Evolutionary conservation across 164 flowering plant genomes (phyloP).

Genomic region (Magnolia kwangsiensis): DNA sequence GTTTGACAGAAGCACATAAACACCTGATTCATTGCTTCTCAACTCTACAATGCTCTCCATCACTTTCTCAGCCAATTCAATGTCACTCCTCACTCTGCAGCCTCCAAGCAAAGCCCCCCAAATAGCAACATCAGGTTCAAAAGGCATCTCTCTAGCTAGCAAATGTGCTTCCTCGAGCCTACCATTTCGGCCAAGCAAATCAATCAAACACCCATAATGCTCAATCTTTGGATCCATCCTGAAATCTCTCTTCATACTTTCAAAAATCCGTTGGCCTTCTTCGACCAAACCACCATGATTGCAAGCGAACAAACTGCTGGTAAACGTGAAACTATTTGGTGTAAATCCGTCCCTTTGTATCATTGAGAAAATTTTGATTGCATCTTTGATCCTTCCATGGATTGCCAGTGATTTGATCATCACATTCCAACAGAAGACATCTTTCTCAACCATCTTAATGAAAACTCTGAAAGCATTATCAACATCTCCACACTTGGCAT

Average conservation of each 20-base stretch:
- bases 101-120: slow-evolving; percentile 48
- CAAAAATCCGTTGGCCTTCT: slow-evolving; percentile 30
- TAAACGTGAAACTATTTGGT: slow-evolving; percentile 38
- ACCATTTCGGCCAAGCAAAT: slow-evolving; percentile 39
- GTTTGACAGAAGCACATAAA: slow-evolving; percentile 38
- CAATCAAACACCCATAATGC: slow-evolving; percentile 43
- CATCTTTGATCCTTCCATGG: slow-evolving; percentile 36
- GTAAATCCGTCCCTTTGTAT: slow-evolving; percentile 27
- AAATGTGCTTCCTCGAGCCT: slow-evolving; percentile 36
- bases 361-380: slow-evolving; percentile 29
- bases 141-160: slow-evolving; percentile 34
- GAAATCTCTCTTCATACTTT: slow-evolving; percentile 29
- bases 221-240: slow-evolving; percentile 30
- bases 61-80: slow-evolving; percentile 33
- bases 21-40: slow-evolving; percentile 33
- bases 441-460: slow-evolving; percentile 29
- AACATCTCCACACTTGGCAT: slow-evolving; percentile 51
- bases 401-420: slow-evolving; percentile 42
- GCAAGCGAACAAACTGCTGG: slow-evolving; percentile 35
- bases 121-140: slow-evolving; percentile 35
- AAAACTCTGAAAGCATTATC: slow-evolving; percentile 31
- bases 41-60: slow-evolving; percentile 23
- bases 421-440: slow-evolving; percentile 42
- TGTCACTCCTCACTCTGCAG: slow-evolving; percentile 32
- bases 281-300: slow-evolving; percentile 45